Percentiles rank a stretch among this genome's conserved stretches.
Conservation (phyloP, 1,284 basidiomycete species). For the Grifola frondosa region DNA sequence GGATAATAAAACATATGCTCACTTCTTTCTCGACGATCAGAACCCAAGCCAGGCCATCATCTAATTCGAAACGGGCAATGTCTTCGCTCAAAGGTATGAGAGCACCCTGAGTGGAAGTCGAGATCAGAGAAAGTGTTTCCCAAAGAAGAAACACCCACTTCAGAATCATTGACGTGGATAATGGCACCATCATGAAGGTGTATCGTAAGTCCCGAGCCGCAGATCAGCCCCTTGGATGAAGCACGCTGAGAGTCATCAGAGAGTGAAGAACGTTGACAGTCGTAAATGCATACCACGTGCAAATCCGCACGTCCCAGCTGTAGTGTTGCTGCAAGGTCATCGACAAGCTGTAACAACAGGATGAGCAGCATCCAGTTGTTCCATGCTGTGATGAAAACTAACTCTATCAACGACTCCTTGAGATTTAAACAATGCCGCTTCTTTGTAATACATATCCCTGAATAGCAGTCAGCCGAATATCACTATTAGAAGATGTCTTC, state of each 20-base stretch:
- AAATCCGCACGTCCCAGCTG: slow-evolving; percentile 72
- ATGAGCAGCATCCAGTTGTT: neutral
- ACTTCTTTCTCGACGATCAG: slow-evolving; percentile 93
- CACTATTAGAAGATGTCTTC: slow-evolving; percentile 2
- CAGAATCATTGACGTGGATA: slow-evolving; percentile 51
- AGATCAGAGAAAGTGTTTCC: neutral
- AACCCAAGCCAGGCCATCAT: slow-evolving; percentile 66
- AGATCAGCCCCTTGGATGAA: slow-evolving; percentile 82
- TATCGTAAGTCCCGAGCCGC: slow-evolving; percentile 63
- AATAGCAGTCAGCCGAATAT: neutral
- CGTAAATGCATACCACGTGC: slow-evolving; percentile 60
- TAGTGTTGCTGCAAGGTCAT: slow-evolving; percentile 84
- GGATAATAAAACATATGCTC: slow-evolving; percentile 15
- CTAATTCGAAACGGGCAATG: slow-evolving; percentile 57
- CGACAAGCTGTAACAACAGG: slow-evolving; percentile 64
- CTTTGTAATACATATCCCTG: slow-evolving; percentile 88
- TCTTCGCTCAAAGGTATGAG: slow-evolving; percentile 78
- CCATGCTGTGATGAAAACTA: slow-evolving; percentile 14
- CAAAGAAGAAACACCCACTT: slow-evolving; percentile 43
- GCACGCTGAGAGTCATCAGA: slow-evolving; percentile 57
- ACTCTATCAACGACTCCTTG: slow-evolving; percentile 79
- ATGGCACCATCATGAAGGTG: slow-evolving; percentile 54
- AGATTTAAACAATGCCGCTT: slow-evolving; percentile 71
- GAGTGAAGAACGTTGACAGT: neutral
- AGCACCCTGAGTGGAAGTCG: slow-evolving; percentile 47